Base-by-base conservation (phyloP, 192 early-diverging fungal genomes). In the Paraglomus occultum region DNA sequence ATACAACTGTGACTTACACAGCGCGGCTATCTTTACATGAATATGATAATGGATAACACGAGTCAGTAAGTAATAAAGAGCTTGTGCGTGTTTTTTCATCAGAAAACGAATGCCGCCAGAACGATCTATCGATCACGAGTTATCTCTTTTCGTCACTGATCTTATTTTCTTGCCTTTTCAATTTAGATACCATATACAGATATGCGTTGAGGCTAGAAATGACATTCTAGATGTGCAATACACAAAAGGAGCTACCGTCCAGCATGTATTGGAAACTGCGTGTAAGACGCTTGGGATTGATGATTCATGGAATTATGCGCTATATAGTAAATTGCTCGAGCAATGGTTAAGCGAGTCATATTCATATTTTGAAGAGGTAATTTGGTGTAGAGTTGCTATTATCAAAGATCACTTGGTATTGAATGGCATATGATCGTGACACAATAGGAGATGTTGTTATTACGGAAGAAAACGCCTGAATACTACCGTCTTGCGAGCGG, bases 391-490 rank as follows among this genome's bases (percentile, higher is more conserved):
- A 40, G 31, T 15, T 43, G 10, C 2, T 61, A 22, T 14, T 22
- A 43, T 40, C 38, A 43, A 11, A 1, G 10, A 61, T 61, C 14
- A 14, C 51, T 1, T 48, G 1, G 1, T 22, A 38, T 8, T 51
- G 17, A 18, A 31, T 17, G 4, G 6, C 38, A 20, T 54, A 6
- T 46, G 9, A 45, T 3, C 22, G 48, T 46, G 0, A 31, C 31
- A 31, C 31, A 31, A 31, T 70, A 70, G 67, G 67, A 70, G 57
- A 57, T 46, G 7, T 48, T 70, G 3, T 18, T 70, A 70, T 53
- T 70, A n/a, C 67, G 67, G 10, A 70, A 70, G 59, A 70, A 70
- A 14, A 70, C 67, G 48, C 67, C 67, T 45, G 51, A 59, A 59
- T 70, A 70, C 12, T 17, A 59, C n/a, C 54, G 59, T 49, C 55